A percentile compares a stretch with the other conserved stretches of the same genome.
Evolutionary conservation across 805 yeast genomes (phyloP).

Genomic region (Alloascoidea africana): DNA sequence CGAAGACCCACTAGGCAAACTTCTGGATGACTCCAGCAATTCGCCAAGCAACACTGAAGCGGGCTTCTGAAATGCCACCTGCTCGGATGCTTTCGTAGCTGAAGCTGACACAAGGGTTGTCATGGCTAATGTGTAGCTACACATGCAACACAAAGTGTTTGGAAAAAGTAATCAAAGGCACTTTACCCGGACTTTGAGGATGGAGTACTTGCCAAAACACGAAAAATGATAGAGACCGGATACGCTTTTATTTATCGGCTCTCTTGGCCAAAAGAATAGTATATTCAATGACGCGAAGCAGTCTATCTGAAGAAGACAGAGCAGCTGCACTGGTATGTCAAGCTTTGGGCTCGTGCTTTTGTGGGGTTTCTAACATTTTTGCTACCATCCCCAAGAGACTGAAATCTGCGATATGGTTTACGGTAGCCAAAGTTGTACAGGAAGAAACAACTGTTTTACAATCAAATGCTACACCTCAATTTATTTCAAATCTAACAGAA

Average conservation of each 20-base stretch:
- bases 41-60: slow-evolving; percentile 33
- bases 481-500: slow-evolving; percentile 16
- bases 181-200: too few species aligned
- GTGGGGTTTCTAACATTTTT: not conserved
- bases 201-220: too few species aligned
- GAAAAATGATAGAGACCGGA: too few species aligned
- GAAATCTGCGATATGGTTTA: slow-evolving; percentile 16
- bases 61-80: not conserved
- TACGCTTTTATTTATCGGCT: too few species aligned
- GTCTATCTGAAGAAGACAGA: not conserved
- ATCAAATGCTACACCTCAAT: slow-evolving; percentile 15
- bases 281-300: not conserved
- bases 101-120: slow-evolving; percentile 1
- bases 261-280: too few species aligned
- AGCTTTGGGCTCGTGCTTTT: too few species aligned
- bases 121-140: too few species aligned
- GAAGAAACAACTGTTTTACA: slow-evolving; percentile 13
- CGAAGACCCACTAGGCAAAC: slow-evolving; percentile 48
- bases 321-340: slow-evolving; percentile 1
- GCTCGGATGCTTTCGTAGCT: slow-evolving; percentile 2
- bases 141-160: too few species aligned
- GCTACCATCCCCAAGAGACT: slow-evolving; percentile 7
- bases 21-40: slow-evolving; percentile 60
- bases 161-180: too few species aligned
- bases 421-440: slow-evolving; percentile 14